These are phyloP conservation scores for Citeromyces hawaiiensis DNA, from an alignment of 1,139 yeast genomes.

Conservation along the genomic window DNA sequence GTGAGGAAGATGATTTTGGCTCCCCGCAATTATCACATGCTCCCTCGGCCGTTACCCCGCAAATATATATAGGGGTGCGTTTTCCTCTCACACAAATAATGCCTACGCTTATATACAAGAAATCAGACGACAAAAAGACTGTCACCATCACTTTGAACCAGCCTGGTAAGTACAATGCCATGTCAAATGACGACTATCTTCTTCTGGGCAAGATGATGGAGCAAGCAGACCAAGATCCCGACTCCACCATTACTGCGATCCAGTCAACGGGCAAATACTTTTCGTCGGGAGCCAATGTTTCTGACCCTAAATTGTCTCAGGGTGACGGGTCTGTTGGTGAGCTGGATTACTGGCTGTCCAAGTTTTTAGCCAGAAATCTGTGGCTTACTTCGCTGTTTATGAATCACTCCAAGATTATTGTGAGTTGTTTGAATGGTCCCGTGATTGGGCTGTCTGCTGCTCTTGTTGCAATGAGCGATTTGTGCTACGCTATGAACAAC, in stretches of 20 bases:
- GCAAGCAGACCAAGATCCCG: slow-evolving; percentile 53
- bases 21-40: neutral
- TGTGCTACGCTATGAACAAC: slow-evolving; percentile 56
- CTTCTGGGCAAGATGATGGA: slow-evolving; percentile 47
- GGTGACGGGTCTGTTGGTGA: slow-evolving; percentile 9
- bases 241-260: slow-evolving; percentile 52
- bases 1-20: too few species aligned
- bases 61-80: neutral
- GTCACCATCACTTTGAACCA: slow-evolving; percentile 57
- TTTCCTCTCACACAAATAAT: neutral
- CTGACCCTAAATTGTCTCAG: slow-evolving; percentile 18
- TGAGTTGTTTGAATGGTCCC: slow-evolving; percentile 77
- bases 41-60: neutral
- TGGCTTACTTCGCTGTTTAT: slow-evolving; percentile 57
- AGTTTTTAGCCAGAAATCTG: slow-evolving; percentile 58
- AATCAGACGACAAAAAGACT: slow-evolving; percentile 24
- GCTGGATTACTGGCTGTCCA: slow-evolving; percentile 32
- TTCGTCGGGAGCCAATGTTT: slow-evolving; percentile 77
- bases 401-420: slow-evolving; percentile 60
- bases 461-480: slow-evolving; percentile 61
- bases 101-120: neutral
- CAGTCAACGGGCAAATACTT: slow-evolving; percentile 67
- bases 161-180: slow-evolving; percentile 54
- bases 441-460: slow-evolving; percentile 75
- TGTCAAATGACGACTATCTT: slow-evolving; percentile 54